Percentiles rank a stretch among this genome's conserved stretches.
These are phyloP conservation scores for Emiliania huxleyi DNA, from an alignment of 78 protist species.

Conservation along the genomic window DNA sequence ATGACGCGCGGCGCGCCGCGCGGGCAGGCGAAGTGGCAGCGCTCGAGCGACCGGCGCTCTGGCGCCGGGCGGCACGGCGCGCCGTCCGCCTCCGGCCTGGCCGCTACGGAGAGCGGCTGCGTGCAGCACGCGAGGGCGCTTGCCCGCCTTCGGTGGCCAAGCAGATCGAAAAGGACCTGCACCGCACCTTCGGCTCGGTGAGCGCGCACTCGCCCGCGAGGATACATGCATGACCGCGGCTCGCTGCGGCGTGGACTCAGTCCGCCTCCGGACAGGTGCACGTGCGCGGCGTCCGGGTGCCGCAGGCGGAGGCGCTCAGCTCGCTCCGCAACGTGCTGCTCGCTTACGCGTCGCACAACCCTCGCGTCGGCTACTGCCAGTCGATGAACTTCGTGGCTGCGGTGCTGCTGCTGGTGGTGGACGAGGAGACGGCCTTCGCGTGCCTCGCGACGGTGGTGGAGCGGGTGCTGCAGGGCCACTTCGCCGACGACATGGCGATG, in stretches of 20 bases:
- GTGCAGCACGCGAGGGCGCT: neutral
- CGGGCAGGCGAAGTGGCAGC: neutral
- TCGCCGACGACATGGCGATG: neutral
- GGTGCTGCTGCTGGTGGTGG: conserved; percentile 68
- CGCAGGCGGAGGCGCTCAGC: neutral
- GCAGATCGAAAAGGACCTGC: conserved; percentile 27
- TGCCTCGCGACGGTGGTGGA: conserved; percentile 57
- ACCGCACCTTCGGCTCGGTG: conserved; percentile 22
- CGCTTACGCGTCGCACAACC: neutral
- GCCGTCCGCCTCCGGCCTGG: neutral
- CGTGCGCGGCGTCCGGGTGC: neutral
- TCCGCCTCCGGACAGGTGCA: too few species aligned
- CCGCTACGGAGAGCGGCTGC: neutral
- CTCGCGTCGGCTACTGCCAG: conserved; percentile 86
- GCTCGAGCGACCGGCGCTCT: neutral
- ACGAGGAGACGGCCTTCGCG: conserved; percentile 86
- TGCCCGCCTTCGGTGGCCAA: neutral
- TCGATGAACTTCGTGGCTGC: conserved; percentile 83
- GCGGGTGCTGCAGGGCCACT: neutral
- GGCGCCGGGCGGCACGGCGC: neutral
- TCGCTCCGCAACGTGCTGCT: neutral
- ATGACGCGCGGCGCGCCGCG: neutral
- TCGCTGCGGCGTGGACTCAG: too few species aligned
- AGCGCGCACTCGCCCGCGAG: too few species aligned
- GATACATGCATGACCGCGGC: too few species aligned